Percentiles rank a stretch among this genome's conserved stretches.
Evolutionary conservation across 2,329 filamentous ascomycete genomes (phyloP).

Genomic region (Apiospora sp.): DNA sequence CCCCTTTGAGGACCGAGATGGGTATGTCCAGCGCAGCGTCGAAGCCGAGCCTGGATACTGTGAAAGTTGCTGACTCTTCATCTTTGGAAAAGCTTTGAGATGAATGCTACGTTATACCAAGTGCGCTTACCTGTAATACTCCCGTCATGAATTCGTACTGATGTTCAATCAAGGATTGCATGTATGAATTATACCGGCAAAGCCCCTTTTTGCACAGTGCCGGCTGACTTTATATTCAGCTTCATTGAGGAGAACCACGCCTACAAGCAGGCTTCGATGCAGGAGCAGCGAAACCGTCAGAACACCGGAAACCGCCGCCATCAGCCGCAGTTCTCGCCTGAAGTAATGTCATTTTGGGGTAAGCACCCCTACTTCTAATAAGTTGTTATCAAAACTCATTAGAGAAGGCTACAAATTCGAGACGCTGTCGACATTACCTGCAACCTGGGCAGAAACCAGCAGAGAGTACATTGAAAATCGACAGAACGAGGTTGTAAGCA

Average conservation of each 20-base stretch:
- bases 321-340: constrained; percentile 61
- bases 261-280: constrained; percentile 71
- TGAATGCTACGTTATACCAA: constrained; percentile 93
- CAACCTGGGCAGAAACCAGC: constrained; percentile 75
- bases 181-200: constrained; percentile 49
- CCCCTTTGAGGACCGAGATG: constrained; percentile 83
- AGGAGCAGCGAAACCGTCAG: constrained; percentile 64
- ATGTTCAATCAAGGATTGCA: constrained; percentile 54
- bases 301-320: constrained; percentile 36
- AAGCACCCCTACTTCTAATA: constrained; percentile 31
- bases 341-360: constrained; percentile 96
- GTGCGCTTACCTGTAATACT: constrained; percentile 57
- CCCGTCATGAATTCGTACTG: constrained; percentile 29
- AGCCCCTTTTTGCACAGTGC: neutral
- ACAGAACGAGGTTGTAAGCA: constrained; percentile 77
- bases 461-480: constrained; percentile 82
- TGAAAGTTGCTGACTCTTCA: constrained; percentile 25
- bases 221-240: constrained; percentile 50
- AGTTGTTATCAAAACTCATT: constrained; percentile 22
- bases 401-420: constrained; percentile 94
- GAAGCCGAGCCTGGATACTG: neutral
- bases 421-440: constrained; percentile 78
- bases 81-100: constrained; percentile 74
- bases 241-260: constrained; percentile 93
- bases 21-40: constrained; percentile 55